Base-by-base conservation (phyloP, 2,329 filamentous ascomycete genomes). In the Mariannaea elegans region DNA sequence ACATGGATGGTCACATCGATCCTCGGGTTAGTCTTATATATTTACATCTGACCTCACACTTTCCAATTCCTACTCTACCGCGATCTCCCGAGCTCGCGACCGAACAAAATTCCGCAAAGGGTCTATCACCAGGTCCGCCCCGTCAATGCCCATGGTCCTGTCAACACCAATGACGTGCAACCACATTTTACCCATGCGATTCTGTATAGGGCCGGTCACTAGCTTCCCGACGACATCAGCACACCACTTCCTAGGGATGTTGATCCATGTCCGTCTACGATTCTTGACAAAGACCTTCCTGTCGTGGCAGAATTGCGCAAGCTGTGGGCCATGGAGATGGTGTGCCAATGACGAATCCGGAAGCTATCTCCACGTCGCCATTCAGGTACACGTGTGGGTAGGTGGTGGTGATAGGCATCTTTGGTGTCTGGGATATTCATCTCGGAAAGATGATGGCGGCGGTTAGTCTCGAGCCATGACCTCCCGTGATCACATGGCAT, bases 161-260 rank as follows among this genome's bases (percentile, higher is more conserved):
- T 23, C 32, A 47, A 63, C 56, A 61, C 72, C 72, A 74, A 72
- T 72, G 59, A 65, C 48, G 56, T 55, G 42, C 60, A 60, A 65
- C 62, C 71, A 74, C 72, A 71, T 74, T 13, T 32, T 57, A 3
- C 60, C 38, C 34, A 49, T 67, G 69, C 61, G 65, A 62, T 68
- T 72, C 66, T 66, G 61, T 59, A 62, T 34, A 36, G 44, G 42
- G 48, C 32, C 53, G 36, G 57, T 45, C 39, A 51, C 62, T 66
- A 24, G 57, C 29, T 34, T 32, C 46, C 14, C 31, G 52, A 16
- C 44, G 56, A 21, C 16, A 45, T 44, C 19, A 62, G 55, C 67
- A 68, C 68, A 69, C 68, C 68, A 44, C 41, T 66, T 52, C 47
- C 46, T 50, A 45, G 44, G 47, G 41, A 50, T 32, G 34, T 39